Evolutionary conservation across 2,329 filamentous ascomycete species (phyloP).

Genomic region (Fusarium sarcochroum): DNA sequence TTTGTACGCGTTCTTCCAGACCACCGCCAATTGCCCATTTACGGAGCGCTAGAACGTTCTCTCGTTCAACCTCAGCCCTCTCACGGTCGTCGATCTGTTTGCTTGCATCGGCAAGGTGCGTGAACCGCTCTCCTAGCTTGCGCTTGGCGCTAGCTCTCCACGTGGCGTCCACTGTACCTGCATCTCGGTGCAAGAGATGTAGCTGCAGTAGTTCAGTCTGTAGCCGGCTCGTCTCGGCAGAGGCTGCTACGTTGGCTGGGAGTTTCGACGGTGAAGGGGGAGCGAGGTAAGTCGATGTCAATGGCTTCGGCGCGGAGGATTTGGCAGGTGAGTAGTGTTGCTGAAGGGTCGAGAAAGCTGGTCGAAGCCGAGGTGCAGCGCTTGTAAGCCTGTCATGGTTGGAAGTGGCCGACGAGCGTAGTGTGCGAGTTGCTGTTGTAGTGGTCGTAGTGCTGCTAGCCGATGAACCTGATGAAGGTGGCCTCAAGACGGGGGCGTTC

Average conservation of each 20-base stretch:
- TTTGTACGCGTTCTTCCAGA: constrained; percentile 70
- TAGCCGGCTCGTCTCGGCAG: constrained; percentile 69
- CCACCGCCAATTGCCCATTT: constrained; percentile 61
- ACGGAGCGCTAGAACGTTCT: constrained; percentile 67
- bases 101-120: constrained; percentile 53
- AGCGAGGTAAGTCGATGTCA: constrained; percentile 69
- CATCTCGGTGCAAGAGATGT: constrained; percentile 72
- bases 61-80: constrained; percentile 61
- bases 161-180: constrained; percentile 57
- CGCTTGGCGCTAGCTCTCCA: constrained; percentile 71
- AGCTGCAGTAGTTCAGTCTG: constrained; percentile 77
- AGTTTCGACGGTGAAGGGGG: constrained; percentile 73
- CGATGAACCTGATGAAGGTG: constrained; percentile 49
- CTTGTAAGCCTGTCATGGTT: constrained; percentile 39
- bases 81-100: constrained; percentile 56
- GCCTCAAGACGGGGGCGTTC: constrained; percentile 49
- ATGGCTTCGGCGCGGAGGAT: constrained; percentile 70
- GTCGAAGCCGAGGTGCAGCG: constrained; percentile 58
- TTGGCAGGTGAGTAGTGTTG: constrained; percentile 78
- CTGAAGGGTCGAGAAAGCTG: constrained; percentile 73
- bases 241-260: constrained; percentile 71
- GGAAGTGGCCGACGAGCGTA: constrained; percentile 31
- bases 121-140: constrained; percentile 64
- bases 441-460: constrained; percentile 40
- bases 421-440: constrained; percentile 35